Evolutionary conservation across 2,329 filamentous ascomycete species (phyloP).

Genomic region (Xylariaceae sp.): DNA sequence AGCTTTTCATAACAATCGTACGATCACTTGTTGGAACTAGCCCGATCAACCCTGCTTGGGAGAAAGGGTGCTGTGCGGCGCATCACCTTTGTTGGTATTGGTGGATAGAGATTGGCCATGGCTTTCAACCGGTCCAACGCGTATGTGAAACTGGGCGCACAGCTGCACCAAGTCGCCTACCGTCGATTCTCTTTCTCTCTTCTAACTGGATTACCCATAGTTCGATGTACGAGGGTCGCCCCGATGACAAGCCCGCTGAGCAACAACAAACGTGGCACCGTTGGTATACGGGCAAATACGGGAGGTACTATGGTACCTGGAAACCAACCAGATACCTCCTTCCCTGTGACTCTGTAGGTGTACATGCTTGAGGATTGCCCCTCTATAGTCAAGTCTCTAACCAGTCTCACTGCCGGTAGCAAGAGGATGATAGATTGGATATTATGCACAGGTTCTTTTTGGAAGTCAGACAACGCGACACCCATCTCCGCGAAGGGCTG

Average conservation of each 20-base stretch:
- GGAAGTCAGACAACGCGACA: conserved; percentile 49
- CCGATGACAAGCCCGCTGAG: conserved; percentile 6
- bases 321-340: conserved; percentile 66
- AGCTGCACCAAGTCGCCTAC: not conserved
- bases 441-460: conserved; percentile 75
- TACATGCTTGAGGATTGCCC: too few species aligned
- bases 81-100: conserved; percentile 3
- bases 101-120: conserved; percentile 8
- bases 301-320: conserved; percentile 60
- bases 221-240: conserved; percentile 3
- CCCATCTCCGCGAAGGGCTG: conserved; percentile 21
- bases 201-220: conserved; percentile 2
- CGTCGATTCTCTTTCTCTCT: conserved; percentile 1
- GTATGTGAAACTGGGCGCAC: conserved; percentile 9
- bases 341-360: conserved; percentile 67
- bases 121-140: conserved; percentile 13
- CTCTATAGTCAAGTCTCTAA: too few species aligned
- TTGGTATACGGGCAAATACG: conserved; percentile 45
- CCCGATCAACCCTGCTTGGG: conserved; percentile 2
- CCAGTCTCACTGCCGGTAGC: conserved; percentile 35
- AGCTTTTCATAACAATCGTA: conserved; percentile 5
- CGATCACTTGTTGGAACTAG: not conserved
- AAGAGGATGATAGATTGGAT: conserved; percentile 72
- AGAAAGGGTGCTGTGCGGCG: conserved; percentile 2
- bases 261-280: conserved; percentile 10